A percentile compares a stretch with the other conserved stretches of the same genome.
These are phyloP conservation scores for Marasmius sp. DNA, from an alignment of 1,284 basidiomycete species.

Conservation along the genomic window DNA sequence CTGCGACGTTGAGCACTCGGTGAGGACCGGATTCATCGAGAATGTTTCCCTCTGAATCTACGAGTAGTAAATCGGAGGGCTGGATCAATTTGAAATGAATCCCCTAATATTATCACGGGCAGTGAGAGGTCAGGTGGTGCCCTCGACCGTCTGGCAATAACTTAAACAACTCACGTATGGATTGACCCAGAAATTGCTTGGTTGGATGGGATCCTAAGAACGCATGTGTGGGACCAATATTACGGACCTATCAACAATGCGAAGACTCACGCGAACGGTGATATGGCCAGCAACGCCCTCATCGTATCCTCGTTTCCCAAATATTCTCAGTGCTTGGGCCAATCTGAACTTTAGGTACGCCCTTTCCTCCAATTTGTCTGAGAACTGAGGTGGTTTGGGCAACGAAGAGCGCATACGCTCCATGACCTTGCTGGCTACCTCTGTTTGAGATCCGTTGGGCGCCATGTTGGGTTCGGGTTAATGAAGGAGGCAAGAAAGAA, in stretches of 20 bases:
- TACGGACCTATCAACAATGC: too few relatives aligned
- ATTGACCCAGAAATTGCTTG: constrained; percentile 34
- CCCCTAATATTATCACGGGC: constrained; percentile 17
- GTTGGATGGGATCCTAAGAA: constrained; percentile 1
- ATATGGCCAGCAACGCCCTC: constrained; percentile 64
- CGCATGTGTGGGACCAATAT: too few relatives aligned
- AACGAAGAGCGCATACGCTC: not conserved
- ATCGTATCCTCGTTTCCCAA: constrained; percentile 21
- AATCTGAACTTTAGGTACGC: constrained; percentile 53
- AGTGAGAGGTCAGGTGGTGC: too few relatives aligned
- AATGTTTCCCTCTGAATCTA: not conserved
- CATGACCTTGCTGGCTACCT: not conserved
- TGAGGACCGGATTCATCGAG: constrained; percentile 6
- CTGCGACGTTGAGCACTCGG: constrained; percentile 4
- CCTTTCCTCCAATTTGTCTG: constrained; percentile 43
- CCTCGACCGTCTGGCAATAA: too few relatives aligned
- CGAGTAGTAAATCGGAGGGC: constrained; percentile 2
- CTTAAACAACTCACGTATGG: constrained; percentile 34
- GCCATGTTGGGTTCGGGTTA: too few relatives aligned
- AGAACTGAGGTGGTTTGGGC: constrained; percentile 26
- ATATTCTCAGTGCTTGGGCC: constrained; percentile 51
- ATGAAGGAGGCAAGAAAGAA: too few relatives aligned
- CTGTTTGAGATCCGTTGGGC: not conserved
- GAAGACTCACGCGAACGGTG: constrained; percentile 44
- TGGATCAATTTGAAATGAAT: constrained; percentile 6